phyloP scores from a whole-genome alignment of 129 eudicot genomes.

The Flaveria robusta region DNA sequence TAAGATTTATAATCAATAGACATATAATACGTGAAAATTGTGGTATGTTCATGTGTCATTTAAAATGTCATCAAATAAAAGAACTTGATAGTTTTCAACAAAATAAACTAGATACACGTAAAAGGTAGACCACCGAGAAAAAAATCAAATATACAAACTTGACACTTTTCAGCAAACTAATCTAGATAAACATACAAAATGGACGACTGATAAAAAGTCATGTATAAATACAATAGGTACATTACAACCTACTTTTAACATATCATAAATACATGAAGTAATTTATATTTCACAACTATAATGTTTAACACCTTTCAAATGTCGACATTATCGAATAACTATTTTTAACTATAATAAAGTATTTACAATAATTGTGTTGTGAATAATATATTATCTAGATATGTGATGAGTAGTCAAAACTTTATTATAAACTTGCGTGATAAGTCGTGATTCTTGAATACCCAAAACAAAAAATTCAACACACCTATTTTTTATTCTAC shows the following conservation, averaged over 20 bases:
- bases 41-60: neutral
- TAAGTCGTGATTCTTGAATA: conserved; percentile 5
- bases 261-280: too few species aligned
- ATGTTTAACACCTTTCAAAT: too few species aligned
- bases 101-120: too few species aligned
- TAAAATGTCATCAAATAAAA: neutral
- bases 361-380: too few species aligned
- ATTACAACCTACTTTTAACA: too few species aligned
- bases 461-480: neutral
- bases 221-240: too few species aligned
- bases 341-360: too few species aligned
- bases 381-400: neutral
- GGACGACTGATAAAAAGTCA: too few species aligned
- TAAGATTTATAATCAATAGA: neutral
- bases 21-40: neutral
- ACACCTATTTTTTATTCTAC: neutral
- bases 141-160: neutral
- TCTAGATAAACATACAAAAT: neutral
- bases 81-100: too few species aligned
- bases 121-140: too few species aligned
- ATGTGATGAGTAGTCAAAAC: neutral
- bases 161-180: neutral
- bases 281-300: too few species aligned
- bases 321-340: too few species aligned
- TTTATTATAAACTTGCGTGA: neutral